phyloP scores from a whole-genome alignment of 192 early-diverging fungal genomes.

The Entophlyctis luteolus region DNA sequence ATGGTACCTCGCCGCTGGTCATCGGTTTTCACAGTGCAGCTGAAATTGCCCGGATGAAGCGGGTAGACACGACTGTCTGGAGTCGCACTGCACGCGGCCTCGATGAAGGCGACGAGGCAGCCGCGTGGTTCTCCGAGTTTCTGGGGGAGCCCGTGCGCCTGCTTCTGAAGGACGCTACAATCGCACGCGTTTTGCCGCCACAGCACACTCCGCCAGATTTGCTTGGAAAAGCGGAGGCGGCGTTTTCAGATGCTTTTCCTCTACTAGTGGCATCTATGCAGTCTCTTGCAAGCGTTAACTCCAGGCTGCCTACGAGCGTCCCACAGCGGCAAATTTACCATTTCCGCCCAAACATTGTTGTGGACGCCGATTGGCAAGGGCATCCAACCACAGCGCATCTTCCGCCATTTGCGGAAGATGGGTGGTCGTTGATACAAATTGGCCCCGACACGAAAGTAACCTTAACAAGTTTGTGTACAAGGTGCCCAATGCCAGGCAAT shows the following conservation, averaged over 20 bases:
- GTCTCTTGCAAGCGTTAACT: constrained; percentile 63
- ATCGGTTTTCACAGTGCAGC: too few species aligned
- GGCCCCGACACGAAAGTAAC: constrained; percentile 6
- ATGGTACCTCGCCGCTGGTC: too few species aligned
- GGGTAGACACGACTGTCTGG: constrained; percentile 26
- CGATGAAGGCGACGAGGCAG: constrained; percentile 64
- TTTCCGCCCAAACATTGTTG: constrained; percentile 77
- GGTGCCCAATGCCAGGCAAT: constrained; percentile 42
- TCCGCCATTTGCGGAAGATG: constrained; percentile 67
- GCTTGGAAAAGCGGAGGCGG: constrained; percentile 35
- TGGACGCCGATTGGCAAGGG: not conserved
- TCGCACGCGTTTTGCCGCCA: constrained; percentile 32
- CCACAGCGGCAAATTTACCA: constrained; percentile 29
- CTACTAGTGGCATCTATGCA: constrained; percentile 59
- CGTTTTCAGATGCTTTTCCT: constrained; percentile 74
- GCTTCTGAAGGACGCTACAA: constrained; percentile 46
- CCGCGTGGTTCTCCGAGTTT: constrained; percentile 51
- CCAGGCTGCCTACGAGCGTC: constrained; percentile 32
- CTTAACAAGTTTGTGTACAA: constrained; percentile 35
- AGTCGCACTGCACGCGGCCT: constrained; percentile 34
- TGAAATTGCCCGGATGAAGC: not conserved
- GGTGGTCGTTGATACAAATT: constrained; percentile 57
- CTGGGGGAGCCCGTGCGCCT: constrained; percentile 41
- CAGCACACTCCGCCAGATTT: constrained; percentile 44
- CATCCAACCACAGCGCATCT: constrained; percentile 30